Conservation (phyloP, 176 grass and related monocot species). For the Oryza australiensis region DNA sequence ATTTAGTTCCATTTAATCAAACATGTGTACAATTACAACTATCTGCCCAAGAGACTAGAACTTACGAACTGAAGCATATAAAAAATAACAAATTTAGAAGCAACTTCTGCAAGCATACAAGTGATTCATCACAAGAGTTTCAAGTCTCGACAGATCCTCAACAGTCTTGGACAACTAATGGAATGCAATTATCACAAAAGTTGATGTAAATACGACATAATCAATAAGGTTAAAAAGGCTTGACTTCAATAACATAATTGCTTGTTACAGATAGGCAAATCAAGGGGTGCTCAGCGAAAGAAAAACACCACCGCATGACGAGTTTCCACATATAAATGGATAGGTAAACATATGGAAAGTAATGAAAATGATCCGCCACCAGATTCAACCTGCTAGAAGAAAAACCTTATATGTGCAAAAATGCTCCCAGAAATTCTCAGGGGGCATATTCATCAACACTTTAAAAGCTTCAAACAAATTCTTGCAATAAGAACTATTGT, state of each 20-base stretch:
- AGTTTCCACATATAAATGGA: constrained; percentile 1
- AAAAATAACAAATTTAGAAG: neutral
- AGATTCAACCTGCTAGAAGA: neutral
- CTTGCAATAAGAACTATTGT: neutral
- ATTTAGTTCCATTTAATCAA: neutral
- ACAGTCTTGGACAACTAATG: neutral
- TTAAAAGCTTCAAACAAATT: neutral
- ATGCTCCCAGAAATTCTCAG: neutral
- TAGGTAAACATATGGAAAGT: constrained; percentile 5
- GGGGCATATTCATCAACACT: neutral
- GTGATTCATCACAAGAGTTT: neutral
- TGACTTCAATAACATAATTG: neutral
- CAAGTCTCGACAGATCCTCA: neutral
- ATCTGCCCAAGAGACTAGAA: neutral
- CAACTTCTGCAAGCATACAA: neutral
- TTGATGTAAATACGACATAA: neutral
- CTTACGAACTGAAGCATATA: neutral
- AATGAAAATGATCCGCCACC: constrained; percentile 9
- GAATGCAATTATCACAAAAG: neutral
- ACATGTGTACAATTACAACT: neutral
- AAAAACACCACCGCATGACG: neutral
- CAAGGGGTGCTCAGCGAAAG: neutral
- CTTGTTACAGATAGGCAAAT: neutral
- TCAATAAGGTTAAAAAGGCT: neutral
- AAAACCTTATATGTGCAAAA: neutral